These are phyloP conservation scores for Sicyos baderoa DNA, from an alignment of 306 rosid species.

Conservation along the genomic window DNA sequence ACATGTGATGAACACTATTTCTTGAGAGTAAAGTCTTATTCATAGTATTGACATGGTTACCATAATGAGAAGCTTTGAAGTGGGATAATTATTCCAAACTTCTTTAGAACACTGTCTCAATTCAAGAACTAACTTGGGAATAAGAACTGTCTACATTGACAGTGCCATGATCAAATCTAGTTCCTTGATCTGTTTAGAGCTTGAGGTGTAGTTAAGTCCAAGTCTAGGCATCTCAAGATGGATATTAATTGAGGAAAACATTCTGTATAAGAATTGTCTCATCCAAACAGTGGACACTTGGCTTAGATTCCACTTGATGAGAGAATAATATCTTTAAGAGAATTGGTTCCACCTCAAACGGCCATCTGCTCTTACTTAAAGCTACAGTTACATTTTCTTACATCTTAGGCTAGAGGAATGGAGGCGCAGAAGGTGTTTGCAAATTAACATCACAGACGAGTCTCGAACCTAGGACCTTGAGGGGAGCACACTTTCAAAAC, in stretches of 20 bases:
- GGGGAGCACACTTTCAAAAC: too few species aligned
- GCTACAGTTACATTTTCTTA: background rate
- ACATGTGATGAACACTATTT: background rate
- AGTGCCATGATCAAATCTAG: background rate
- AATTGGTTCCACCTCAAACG: background rate
- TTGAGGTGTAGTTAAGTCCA: background rate
- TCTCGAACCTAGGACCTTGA: too few species aligned
- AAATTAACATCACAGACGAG: too few species aligned
- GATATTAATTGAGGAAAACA: background rate
- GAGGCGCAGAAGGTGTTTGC: too few species aligned
- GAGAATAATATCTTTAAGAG: background rate
- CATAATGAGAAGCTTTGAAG: background rate
- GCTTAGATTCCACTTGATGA: background rate
- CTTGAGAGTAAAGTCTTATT: background rate
- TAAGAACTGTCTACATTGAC: background rate
- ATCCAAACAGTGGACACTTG: slow-evolving; percentile 5
- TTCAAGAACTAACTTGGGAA: background rate
- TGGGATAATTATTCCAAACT: background rate
- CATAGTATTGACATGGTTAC: background rate
- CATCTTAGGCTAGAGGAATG: background rate
- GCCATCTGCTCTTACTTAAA: background rate
- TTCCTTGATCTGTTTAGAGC: background rate
- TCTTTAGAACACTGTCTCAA: background rate
- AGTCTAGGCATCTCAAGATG: background rate
- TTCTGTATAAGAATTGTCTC: background rate